Evolutionary conservation across 2,329 filamentous ascomycete genomes (phyloP), one percentile per base, ranked within the genome.

Genomic region (Hypoxylon sp.): DNA sequence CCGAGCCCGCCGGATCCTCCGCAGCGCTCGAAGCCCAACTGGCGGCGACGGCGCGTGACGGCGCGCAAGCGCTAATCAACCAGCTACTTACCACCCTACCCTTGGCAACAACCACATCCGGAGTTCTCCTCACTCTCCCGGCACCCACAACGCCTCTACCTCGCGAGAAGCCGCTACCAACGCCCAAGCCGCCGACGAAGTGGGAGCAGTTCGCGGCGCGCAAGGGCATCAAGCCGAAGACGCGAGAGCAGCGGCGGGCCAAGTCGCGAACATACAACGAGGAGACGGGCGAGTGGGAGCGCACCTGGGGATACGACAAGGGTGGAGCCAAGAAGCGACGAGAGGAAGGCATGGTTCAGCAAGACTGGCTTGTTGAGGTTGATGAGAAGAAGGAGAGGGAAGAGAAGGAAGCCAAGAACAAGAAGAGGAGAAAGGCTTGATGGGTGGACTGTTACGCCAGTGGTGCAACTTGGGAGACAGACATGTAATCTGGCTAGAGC

Each of bases 191-290:
- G 63, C 91, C 91, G 74, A 98, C 95, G 66, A 97, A 94, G 81
- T 99, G 96, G 96, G 91, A 97, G 84, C 89, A 91, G 77, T 99
- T 99, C 84, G 96, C 96, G 50, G 92, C 90, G 81, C 97, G 97
- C 89, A 97, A 98, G 87, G 96, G 96, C 62, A 98, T 99, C 83
- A 93, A 92, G 84, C 90, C 90, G 81, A 97, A 94, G 88, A 92
- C 89, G 73, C 89, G 92, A 73, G 94, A 96, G 78, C 86, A 90
- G 80, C 87, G 90, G 70, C 81, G 85, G 81, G 87, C 72, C 57
- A 87, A 89, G 80, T 92, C 97, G 83, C 83, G 94, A 75, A 89
- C 91, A 63, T 98, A 91, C 80, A 94, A 98, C 81, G 93, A 97
- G 81, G 89, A 86, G 66, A 92, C 85, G 33, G 92, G 93, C 72